Conservation (phyloP, 2,329 filamentous ascomycete genomes). For the Fusarium fujikuroi region DNA sequence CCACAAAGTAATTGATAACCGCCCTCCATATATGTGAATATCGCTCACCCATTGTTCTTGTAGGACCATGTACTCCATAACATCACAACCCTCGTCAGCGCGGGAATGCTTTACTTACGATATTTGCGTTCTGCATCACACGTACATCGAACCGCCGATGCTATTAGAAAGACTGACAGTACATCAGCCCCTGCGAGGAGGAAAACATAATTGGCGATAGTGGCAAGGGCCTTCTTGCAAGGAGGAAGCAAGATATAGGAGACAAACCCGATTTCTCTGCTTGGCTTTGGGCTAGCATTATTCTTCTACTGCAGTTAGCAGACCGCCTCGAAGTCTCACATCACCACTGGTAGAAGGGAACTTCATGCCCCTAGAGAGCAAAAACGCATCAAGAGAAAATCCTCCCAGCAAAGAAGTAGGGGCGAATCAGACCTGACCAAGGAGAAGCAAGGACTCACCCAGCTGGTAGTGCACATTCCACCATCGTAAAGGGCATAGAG, state of each 20-base stretch:
- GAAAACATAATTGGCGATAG: no score
- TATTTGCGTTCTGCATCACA: background rate
- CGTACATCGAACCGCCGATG: background rate
- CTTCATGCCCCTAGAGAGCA: no score
- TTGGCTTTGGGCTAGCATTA: background rate
- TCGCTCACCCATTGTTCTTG: background rate
- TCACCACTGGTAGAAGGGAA: no score
- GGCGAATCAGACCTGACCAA: no score
- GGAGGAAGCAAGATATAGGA: background rate
- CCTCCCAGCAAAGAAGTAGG: rapidly evolving
- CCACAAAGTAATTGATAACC: background rate
- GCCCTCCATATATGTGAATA: background rate
- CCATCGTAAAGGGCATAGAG: no score
- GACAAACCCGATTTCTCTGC: no score
- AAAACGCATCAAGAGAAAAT: no score
- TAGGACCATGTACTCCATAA: background rate
- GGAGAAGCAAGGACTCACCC: background rate
- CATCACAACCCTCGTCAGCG: background rate
- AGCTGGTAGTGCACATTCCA: background rate
- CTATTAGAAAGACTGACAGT: background rate
- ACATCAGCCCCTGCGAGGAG: no score
- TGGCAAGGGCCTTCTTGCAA: no score
- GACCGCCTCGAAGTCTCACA: no score
- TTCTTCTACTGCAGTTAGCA: background rate
- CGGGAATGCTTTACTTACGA: background rate